Evolutionary conservation across 2,329 filamentous ascomycete species (phyloP).

Genomic region (Clarireedia sp.): DNA sequence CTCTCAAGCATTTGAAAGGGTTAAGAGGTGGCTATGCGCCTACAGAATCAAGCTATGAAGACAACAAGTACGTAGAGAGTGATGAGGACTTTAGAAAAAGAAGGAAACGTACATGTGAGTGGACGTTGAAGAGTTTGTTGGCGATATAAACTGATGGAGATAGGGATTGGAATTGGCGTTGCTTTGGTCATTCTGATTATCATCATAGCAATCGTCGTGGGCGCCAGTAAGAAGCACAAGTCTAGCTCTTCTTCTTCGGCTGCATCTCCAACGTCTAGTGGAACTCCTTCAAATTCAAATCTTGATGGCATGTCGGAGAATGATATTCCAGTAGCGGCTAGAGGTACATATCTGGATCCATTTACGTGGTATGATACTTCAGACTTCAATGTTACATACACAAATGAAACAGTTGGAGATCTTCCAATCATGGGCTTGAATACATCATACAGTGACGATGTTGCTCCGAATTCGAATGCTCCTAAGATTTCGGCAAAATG

Average conservation of each 20-base stretch:
- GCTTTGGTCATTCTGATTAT: conserved; percentile 52
- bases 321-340: conserved; percentile 49
- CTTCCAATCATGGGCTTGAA: conserved; percentile 88
- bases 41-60: background rate
- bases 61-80: conserved; percentile 4
- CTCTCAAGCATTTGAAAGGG: conserved; percentile 39
- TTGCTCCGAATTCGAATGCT: conserved; percentile 69
- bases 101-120: conserved; percentile 55
- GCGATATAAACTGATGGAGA: conserved; percentile 12
- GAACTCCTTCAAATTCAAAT: conserved; percentile 33
- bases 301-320: conserved; percentile 44
- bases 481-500: conserved; percentile 69
- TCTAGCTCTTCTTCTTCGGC: conserved; percentile 20
- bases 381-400: conserved; percentile 94
- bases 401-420: conserved; percentile 71
- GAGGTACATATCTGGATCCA: conserved; percentile 75
- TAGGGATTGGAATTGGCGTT: conserved; percentile 45
- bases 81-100: conserved; percentile 27
- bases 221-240: conserved; percentile 54
- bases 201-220: conserved; percentile 59
- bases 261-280: conserved; percentile 14
- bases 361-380: conserved; percentile 85
- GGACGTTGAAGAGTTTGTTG: background rate
- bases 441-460: conserved; percentile 76
- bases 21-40: conserved; percentile 7